Base-by-base conservation (phyloP, 108 stramenopile species). In the Fragilaria radians region DNA sequence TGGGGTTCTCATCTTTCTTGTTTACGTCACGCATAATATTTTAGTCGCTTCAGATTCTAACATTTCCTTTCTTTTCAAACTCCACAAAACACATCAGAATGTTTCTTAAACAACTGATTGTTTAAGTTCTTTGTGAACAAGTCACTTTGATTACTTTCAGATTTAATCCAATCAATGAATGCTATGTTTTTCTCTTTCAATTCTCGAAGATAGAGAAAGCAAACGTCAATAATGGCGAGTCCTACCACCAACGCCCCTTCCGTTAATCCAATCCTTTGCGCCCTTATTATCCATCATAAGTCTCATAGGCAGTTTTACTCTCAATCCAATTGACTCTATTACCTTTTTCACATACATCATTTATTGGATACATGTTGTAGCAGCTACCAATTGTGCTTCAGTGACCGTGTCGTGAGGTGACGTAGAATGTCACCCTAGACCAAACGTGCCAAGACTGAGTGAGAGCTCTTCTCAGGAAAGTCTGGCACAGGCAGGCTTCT, bases 271-370 rank as follows among this genome's bases (percentile, higher is more conserved):
- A 48, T 73, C 68, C 5, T 51, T 34, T n/a, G n/a, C n/a, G n/a
- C n/a, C n/a, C n/a, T n/a, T n/a, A n/a, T n/a, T n/a, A n/a, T n/a
- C n/a, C n/a, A 73, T 48, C 30, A 74, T 36, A 26, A 74, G 50
- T 32, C 54, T 31, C 73, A 79, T 79, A 4, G 78, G 73, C 14
- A 71, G 31, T 32, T 74, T 28, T 0, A 79, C 78, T 48, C 58
- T 50, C 48, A 79, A 47, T 0, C 48, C 68, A 18, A 73, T 46
- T 31, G 57, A 64, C 5, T 53, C 47, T n/a, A n/a, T n/a, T n/a
- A n/a, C n/a, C n/a, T n/a, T n/a, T n/a, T n/a, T n/a, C n/a, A n/a
- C n/a, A n/a, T 0, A 65, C 5, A 5, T 65, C 28, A 17, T 49
- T 28, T 19, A 68, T 45, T 48, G 42, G 55, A 36, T 50, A 62